phyloP scores from a whole-genome alignment of 176 grass and related monocot species.

The Echinochloa phyllopogon region DNA sequence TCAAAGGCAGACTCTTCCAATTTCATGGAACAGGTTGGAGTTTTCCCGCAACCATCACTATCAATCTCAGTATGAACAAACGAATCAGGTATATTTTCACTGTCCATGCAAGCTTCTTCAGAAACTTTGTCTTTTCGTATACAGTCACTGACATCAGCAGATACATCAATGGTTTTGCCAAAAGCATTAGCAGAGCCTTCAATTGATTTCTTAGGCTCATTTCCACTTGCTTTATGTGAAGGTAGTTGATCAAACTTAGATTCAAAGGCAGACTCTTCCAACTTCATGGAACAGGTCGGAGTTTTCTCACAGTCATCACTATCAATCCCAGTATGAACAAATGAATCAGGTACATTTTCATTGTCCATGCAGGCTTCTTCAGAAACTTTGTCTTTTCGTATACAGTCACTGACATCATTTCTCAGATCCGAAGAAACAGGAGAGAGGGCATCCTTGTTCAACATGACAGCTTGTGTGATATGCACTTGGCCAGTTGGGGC shows the following conservation, averaged over 20 bases:
- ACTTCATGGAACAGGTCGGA: slow-evolving; percentile 48
- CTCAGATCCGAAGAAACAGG: slow-evolving; percentile 45
- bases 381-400: slow-evolving; percentile 15
- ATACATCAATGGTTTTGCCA: slow-evolving; percentile 46
- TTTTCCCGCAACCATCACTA: slow-evolving; percentile 36
- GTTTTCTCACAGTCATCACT: slow-evolving; percentile 38
- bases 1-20: slow-evolving; percentile 37
- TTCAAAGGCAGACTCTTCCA: slow-evolving; percentile 34
- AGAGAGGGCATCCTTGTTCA: slow-evolving; percentile 32
- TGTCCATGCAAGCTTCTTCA: slow-evolving; percentile 26
- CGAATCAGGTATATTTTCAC: neutral
- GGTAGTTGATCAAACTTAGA: slow-evolving; percentile 44
- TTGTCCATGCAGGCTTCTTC: slow-evolving; percentile 28
- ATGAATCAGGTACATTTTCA: neutral
- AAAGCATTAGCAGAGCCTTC: slow-evolving; percentile 22
- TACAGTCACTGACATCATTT: slow-evolving; percentile 28
- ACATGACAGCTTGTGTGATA: slow-evolving; percentile 1
- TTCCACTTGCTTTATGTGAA: slow-evolving; percentile 42
- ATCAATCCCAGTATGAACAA: slow-evolving; percentile 18
- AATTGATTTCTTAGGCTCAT: slow-evolving; percentile 39
- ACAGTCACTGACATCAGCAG: slow-evolving; percentile 27
- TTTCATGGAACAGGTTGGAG: slow-evolving; percentile 46
- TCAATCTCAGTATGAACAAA: slow-evolving; percentile 13
- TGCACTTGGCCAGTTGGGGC: slow-evolving; percentile 23
- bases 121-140: slow-evolving; percentile 5